Evolutionary conservation across 768 basidiomycete genomes (phyloP).

Genomic region (Psilocybe sp.): DNA sequence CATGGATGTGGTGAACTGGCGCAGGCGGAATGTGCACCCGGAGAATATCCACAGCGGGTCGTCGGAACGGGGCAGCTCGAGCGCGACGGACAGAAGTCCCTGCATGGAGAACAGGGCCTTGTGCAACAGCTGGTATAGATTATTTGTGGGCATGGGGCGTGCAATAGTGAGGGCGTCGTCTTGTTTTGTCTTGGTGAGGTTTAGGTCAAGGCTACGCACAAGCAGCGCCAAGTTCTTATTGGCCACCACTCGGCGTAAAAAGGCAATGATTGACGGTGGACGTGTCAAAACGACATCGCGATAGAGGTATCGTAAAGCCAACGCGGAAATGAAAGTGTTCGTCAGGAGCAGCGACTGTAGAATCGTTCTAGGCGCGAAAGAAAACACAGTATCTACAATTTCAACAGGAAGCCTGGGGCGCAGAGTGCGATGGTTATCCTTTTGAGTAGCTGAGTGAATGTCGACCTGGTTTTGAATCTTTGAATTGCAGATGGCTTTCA

Average conservation of each 20-base stretch:
- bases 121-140: conserved; percentile 50
- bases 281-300: conserved; percentile 30
- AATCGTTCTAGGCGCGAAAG: conserved; percentile 14
- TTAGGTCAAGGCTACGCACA: conserved; percentile 47
- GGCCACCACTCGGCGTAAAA: conserved; percentile 37
- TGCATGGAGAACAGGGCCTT: conserved; percentile 37
- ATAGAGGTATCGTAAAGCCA: conserved; percentile 28
- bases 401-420: conserved; percentile 28
- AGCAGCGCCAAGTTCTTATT: conserved; percentile 34
- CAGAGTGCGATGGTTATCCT: conserved; percentile 2
- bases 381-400: conserved; percentile 27
- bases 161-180: background rate
- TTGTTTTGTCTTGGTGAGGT: conserved; percentile 12
- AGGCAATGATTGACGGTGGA: conserved; percentile 27
- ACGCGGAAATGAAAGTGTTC: conserved; percentile 25
- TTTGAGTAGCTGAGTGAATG: background rate
- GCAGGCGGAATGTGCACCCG: conserved; percentile 40
- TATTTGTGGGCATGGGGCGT: conserved; percentile 32
- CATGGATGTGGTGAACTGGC: conserved; percentile 53
- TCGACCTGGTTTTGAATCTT: background rate
- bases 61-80: conserved; percentile 46
- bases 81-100: conserved; percentile 37
- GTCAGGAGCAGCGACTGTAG: conserved; percentile 19
- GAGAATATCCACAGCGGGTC: conserved; percentile 49
- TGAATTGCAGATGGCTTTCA: conserved; percentile 1